Evolutionary conservation across 1,139 yeast species (phyloP), one percentile per base, ranked within the genome.

Genomic region (Meyerozyma athensensis): DNA sequence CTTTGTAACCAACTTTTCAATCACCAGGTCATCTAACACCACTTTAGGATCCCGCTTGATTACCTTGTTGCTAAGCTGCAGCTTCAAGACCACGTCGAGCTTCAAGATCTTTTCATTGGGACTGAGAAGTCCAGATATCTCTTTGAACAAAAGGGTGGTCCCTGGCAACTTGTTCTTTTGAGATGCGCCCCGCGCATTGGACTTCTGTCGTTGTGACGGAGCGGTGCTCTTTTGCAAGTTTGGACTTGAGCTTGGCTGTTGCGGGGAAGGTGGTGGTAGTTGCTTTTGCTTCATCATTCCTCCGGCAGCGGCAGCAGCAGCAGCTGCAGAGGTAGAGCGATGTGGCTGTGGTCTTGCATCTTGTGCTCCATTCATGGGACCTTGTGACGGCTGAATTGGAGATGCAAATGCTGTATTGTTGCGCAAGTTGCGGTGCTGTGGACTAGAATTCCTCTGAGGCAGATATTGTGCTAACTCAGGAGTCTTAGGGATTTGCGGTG

Each of bases 101-200:
- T 70, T 70, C 24, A 70, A 50, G 16, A 70, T 68, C 47, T 69
- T 68, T 41, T 70, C 76, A 17, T 60, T 56, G 4, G 61, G 53
- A 2, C 50, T 45, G 19, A 70, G 50, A 13, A 70, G 49, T 2
- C 53, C 50, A 2, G 69, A 59, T 4, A 70, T 52, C 33, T 70
- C 75, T 24, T 52, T 54, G 38, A 69, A 61, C 24, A 39, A 37
- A 14, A 47, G 36, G 5, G 40, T 32, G 23, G 24, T 31, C 7
- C 23, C 34, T 9, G 17, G 7, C 5, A 16, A 8, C 16, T 31
- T 31, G 19, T 10, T 19, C 33, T 16, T 12, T 12, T 13, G 10
- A 7, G 33, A 12, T 13, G 28, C 28, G 28, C 16, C 28, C 28
- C 18, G 28, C 28, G 10, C 28, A 13, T 24, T 22, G 26, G n/a